Evolutionary conservation across 2,329 filamentous ascomycete species (phyloP).

Genomic region (Talaromyces funiculosus): DNA sequence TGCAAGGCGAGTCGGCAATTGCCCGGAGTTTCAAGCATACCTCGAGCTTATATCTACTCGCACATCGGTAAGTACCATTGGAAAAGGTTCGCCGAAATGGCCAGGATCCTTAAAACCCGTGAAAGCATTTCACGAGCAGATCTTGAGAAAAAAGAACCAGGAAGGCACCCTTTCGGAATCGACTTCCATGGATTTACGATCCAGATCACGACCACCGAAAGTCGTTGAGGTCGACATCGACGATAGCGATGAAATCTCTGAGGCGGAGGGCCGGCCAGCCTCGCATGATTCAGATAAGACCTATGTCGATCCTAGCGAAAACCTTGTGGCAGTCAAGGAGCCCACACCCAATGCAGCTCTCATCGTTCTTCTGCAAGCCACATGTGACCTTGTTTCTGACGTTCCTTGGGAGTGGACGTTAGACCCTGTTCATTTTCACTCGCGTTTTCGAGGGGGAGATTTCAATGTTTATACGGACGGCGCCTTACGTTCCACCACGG

Average conservation of each 20-base stretch:
- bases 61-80: neutral
- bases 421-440: neutral
- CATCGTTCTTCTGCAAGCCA: neutral
- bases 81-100: neutral
- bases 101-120: neutral
- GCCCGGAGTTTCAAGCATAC: neutral
- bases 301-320: neutral
- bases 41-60: neutral
- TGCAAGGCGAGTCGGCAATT: neutral
- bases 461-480: neutral
- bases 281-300: neutral
- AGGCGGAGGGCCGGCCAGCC: neutral
- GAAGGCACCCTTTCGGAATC: neutral
- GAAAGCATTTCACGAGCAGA: neutral
- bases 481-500: neutral
- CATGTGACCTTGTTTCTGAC: neutral
- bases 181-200: neutral
- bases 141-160: neutral
- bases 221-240: neutral
- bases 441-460: neutral
- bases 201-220: neutral
- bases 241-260: neutral
- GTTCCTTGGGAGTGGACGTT: neutral
- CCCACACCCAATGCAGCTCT: neutral
- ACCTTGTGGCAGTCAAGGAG: neutral